Evolutionary conservation across 129 eudicot genomes (phyloP).

Genomic region (Arctium minus): DNA sequence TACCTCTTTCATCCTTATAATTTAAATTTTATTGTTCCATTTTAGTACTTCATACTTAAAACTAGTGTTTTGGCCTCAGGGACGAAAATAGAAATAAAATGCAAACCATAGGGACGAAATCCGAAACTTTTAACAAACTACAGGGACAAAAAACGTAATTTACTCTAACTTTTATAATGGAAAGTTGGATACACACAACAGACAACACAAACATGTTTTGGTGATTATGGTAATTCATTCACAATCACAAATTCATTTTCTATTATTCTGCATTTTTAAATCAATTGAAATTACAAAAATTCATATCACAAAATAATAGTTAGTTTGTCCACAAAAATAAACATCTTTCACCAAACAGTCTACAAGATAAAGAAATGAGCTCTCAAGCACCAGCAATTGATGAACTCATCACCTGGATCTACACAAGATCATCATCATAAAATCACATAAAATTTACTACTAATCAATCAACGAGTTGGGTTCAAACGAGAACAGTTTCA

Average conservation of each 20-base stretch:
- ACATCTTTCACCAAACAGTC: background rate
- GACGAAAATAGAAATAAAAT: too few relatives aligned
- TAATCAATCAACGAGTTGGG: background rate
- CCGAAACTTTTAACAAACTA: too few relatives aligned
- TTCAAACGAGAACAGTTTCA: background rate
- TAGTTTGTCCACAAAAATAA: background rate
- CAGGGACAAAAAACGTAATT: too few relatives aligned
- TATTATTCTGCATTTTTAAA: background rate
- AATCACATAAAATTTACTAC: background rate
- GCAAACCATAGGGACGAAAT: too few relatives aligned
- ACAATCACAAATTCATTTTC: background rate
- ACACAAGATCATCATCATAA: background rate
- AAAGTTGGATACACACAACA: too few relatives aligned
- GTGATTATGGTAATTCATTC: too few relatives aligned
- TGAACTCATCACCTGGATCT: constrained; percentile 25
- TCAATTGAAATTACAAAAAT: constrained; percentile 18
- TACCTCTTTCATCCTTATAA: too few relatives aligned
- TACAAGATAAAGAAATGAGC: background rate
- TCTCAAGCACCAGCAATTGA: background rate
- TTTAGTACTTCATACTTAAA: too few relatives aligned
- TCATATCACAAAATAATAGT: constrained; percentile 1
- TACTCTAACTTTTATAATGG: too few relatives aligned
- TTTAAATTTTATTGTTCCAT: too few relatives aligned
- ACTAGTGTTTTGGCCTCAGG: too few relatives aligned
- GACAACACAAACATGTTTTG: too few relatives aligned